Conservation (phyloP, 2,329 filamentous ascomycete species). For the Pseudogymnoascus sp. region DNA sequence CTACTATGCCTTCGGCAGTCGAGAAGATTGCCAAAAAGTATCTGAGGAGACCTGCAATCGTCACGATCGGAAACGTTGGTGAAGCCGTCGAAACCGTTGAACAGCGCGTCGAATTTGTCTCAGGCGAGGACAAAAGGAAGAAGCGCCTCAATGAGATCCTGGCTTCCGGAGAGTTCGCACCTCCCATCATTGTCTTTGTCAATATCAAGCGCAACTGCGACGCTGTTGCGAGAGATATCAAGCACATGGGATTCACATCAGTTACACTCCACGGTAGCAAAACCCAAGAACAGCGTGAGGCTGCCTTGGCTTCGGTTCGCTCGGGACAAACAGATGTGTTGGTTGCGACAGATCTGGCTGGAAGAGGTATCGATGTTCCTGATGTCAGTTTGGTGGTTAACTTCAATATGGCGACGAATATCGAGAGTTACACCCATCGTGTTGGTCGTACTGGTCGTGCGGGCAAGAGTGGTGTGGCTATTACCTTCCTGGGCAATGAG, state of each 20-base stretch:
- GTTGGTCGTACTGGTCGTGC: slow-evolving; percentile 96
- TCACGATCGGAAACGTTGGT: slow-evolving; percentile 88
- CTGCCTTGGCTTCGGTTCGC: slow-evolving; percentile 78
- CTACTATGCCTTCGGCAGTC: slow-evolving; percentile 88
- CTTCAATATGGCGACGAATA: slow-evolving; percentile 94
- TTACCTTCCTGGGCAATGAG: slow-evolving; percentile 90
- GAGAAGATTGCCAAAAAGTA: slow-evolving; percentile 98
- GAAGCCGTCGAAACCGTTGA: slow-evolving; percentile 98
- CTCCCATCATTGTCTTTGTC: slow-evolving; percentile 98
- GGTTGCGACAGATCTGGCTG: slow-evolving; percentile 91
- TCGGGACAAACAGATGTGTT: slow-evolving; percentile 77
- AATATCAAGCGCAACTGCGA: slow-evolving; percentile 99
- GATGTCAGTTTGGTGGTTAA: slow-evolving; percentile 94
- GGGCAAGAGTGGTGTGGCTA: slow-evolving; percentile 90
- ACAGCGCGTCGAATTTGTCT: slow-evolving; percentile 87
- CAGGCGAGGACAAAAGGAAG: slow-evolving; percentile 92
- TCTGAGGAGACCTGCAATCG: slow-evolving; percentile 82
- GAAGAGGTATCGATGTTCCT: slow-evolving; percentile 93
- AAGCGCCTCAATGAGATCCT: slow-evolving; percentile 92
- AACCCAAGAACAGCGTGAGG: slow-evolving; percentile 95
- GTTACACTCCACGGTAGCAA: slow-evolving; percentile 94
- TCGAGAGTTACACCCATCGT: slow-evolving; percentile 94
- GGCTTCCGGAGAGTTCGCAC: slow-evolving; percentile 67
- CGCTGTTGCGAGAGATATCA: slow-evolving; percentile 87
- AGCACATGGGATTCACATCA: slow-evolving; percentile 81